Conservation (phyloP, 2,329 filamentous ascomycete genomes). For the Lecanicillium sp. region DNA sequence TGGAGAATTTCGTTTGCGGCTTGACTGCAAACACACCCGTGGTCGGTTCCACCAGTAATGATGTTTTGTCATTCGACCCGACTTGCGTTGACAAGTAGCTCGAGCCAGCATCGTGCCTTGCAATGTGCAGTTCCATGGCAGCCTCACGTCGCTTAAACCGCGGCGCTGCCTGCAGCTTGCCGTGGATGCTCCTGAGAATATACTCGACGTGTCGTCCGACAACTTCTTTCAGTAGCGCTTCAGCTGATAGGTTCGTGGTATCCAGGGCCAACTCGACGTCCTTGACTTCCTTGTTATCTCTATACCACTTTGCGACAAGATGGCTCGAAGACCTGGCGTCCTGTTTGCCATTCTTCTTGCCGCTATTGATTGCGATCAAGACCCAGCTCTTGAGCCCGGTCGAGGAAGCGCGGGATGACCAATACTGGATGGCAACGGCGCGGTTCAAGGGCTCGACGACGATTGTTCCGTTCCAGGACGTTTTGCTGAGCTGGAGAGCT, state of each 20-base stretch:
- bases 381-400: conserved; percentile 78
- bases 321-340: conserved; percentile 41
- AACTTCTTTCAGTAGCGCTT: conserved; percentile 63
- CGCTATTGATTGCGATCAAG: conserved; percentile 73
- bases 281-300: conserved; percentile 68
- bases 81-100: conserved; percentile 64
- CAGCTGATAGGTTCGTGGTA: conserved; percentile 60
- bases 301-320: conserved; percentile 72
- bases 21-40: conserved; percentile 69
- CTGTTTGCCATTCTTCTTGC: conserved; percentile 33
- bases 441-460: conserved; percentile 74
- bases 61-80: conserved; percentile 51
- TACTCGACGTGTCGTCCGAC: conserved; percentile 68
- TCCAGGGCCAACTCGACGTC: conserved; percentile 63
- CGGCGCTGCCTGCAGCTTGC: conserved; percentile 49
- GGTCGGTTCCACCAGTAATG: conserved; percentile 64
- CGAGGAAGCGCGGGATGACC: conserved; percentile 51
- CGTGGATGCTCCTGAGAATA: conserved; percentile 60
- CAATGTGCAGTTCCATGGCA: conserved; percentile 48
- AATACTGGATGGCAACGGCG: conserved; percentile 84
- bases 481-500: conserved; percentile 59
- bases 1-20: conserved; percentile 50
- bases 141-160: conserved; percentile 56
- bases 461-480: conserved; percentile 71
- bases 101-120: conserved; percentile 53